Evolutionary conservation across 768 basidiomycete species (phyloP), one percentile per base, ranked within the genome.

Genomic region (Termitomyces titanicus): DNA sequence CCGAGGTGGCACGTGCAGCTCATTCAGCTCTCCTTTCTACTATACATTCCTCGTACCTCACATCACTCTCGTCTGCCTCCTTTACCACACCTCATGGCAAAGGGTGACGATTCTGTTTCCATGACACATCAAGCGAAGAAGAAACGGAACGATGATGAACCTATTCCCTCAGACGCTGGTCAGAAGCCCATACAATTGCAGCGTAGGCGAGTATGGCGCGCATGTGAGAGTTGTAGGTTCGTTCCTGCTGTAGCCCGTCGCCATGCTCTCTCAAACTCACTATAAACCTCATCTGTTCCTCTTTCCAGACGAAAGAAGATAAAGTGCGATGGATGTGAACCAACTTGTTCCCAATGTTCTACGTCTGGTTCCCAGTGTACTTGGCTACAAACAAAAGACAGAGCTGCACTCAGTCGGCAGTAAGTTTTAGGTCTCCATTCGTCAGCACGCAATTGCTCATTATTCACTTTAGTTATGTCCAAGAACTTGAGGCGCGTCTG

Each of bases 341-440:
- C 92, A 12, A 88, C 86, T 11, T 94, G 92, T 63, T 86, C 89
- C 0, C 92, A 93, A 65, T 94, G 92, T 66, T 68, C 81, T 17
- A 73, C 82, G 40, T 87, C 89, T 7, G 84, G 83, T 44, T 86
- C 88, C 0, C 82, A 85, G 62, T 94, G 92, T 66, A 90, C 88
- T 42, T 94, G 92, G 92, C 76, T 92, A 40, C 92, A 94, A 72
- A 94, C 92, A 6, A 93, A 92, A 73, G 92, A 94, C 71, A 84
- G 92, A 64, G 92, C 92, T 22, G 92, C 92, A 5, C 74, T 93
- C 59, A 94, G 92, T 66, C 79, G 92, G 77, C 92, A 94, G 92
- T 94, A 68, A 60, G 92, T 79, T 51, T 3, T 57, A 47, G 50
- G 34, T 47, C 46, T 58, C 27, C 25, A 27, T 38, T 27, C n/a